Evolutionary conservation across 352 stramenopile genomes (phyloP).

Genomic region (Globisporangium camurandrum): DNA sequence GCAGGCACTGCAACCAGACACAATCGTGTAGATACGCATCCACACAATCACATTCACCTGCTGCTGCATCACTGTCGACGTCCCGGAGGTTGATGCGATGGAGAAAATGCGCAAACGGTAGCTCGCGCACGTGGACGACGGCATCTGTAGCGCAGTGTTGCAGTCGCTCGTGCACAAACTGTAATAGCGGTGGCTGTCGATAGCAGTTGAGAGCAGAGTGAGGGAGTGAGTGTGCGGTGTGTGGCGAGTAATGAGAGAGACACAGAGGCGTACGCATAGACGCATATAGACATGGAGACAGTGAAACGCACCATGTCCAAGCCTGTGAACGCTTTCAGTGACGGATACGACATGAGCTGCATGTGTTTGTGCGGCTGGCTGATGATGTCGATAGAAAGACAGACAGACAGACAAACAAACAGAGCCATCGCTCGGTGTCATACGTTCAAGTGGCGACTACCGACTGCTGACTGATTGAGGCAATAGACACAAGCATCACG

Average conservation of each 20-base stretch:
- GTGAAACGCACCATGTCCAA: constrained; percentile 44
- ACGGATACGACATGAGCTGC: constrained; percentile 80
- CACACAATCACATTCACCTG: neutral
- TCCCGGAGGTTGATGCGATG: constrained; percentile 39
- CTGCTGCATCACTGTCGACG: constrained; percentile 6
- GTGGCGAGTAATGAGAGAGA: neutral
- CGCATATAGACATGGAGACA: neutral
- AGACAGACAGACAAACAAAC: neutral
- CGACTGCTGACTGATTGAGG: no score
- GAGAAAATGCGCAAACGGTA: constrained; percentile 71
- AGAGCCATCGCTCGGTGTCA: no score
- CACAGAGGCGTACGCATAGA: no score
- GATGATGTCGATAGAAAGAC: neutral
- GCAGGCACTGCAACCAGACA: neutral
- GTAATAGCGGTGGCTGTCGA: constrained; percentile 51
- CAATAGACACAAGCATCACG: neutral
- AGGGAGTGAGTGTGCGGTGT: neutral
- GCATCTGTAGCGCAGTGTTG: constrained; percentile 20
- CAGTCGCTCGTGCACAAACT: constrained; percentile 61
- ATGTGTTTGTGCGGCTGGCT: constrained; percentile 87
- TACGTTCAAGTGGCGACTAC: no score
- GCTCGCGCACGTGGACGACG: constrained; percentile 47
- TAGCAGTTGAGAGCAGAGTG: neutral
- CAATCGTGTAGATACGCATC: no score
- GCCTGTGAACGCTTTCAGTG: constrained; percentile 49